Evolutionary conservation across 257 asterid species (phyloP).

Genomic region (Solanum tacnaense): DNA sequence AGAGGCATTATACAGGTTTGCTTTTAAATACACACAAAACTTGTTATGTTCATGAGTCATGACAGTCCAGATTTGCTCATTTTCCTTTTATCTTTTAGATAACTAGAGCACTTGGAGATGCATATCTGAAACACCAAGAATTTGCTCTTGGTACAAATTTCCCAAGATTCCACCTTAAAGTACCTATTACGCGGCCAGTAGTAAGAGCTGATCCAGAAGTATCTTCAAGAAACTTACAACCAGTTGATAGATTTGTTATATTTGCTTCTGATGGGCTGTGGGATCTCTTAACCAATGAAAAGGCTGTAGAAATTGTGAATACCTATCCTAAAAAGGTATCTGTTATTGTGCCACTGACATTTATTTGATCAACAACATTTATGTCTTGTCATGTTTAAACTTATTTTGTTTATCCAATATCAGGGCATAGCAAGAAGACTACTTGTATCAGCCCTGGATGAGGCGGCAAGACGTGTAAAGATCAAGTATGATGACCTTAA

Average conservation of each 20-base stretch:
- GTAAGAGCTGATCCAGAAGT: slow-evolving; percentile 67
- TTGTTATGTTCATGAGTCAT: background rate
- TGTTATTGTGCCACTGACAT: background rate
- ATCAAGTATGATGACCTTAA: background rate
- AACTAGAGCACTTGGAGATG: slow-evolving; percentile 83
- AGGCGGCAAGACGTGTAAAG: slow-evolving; percentile 21
- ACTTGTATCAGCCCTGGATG: slow-evolving; percentile 29
- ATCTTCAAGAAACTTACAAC: slow-evolving; percentile 23
- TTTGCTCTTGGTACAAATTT: slow-evolving; percentile 34
- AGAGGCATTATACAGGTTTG: slow-evolving; percentile 88
- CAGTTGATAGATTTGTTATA: slow-evolving; percentile 54
- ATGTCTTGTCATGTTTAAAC: background rate
- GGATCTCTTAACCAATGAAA: slow-evolving; percentile 66
- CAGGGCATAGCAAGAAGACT: slow-evolving; percentile 82
- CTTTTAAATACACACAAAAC: background rate
- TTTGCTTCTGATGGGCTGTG: slow-evolving; percentile 96
- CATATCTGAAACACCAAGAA: slow-evolving; percentile 66
- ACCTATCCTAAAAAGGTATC: slow-evolving; percentile 54
- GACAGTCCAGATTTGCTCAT: background rate
- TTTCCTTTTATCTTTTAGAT: slow-evolving; percentile 29
- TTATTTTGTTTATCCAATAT: background rate
- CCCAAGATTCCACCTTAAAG: background rate
- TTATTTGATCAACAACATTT: background rate
- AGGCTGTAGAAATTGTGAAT: slow-evolving; percentile 68
- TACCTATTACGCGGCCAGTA: slow-evolving; percentile 50